Evolutionary conservation across 805 yeast genomes (phyloP).

Genomic region (Kuraishia cidri): DNA sequence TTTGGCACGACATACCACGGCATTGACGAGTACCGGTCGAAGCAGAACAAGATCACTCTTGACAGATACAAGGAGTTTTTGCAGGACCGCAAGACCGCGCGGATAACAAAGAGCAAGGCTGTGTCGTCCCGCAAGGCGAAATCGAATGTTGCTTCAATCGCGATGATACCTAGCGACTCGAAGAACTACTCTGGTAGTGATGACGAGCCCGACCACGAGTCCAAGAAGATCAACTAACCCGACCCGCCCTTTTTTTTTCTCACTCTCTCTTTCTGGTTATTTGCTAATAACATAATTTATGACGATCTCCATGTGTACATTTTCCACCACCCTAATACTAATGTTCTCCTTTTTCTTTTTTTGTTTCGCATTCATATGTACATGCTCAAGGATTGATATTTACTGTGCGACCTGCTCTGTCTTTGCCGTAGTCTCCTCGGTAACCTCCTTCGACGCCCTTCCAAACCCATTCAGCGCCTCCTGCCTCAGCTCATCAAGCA

Average conservation of each 20-base stretch:
- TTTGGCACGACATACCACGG: conserved; percentile 66
- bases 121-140: not conserved
- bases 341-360: no score
- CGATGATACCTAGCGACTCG: no score
- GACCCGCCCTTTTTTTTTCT: no score
- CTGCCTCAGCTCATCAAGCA: conserved; percentile 51
- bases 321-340: no score
- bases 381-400: no score
- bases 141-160: no score
- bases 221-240: no score
- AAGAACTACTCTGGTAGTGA: conserved; percentile 3
- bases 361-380: no score
- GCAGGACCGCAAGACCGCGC: conserved; percentile 21
- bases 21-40: conserved; percentile 51
- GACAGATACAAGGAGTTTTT: conserved; percentile 56
- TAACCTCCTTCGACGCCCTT: not conserved
- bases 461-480: conserved; percentile 14
- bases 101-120: conserved; percentile 2
- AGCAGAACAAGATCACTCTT: conserved; percentile 61
- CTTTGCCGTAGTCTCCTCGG: not conserved
- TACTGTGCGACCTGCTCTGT: no score
- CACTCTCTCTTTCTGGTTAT: no score
- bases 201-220: conserved; percentile 4
- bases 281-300: no score
- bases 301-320: no score